Conservation (phyloP, 768 basidiomycete species). For the Leucosporidium creatinivorum region DNA sequence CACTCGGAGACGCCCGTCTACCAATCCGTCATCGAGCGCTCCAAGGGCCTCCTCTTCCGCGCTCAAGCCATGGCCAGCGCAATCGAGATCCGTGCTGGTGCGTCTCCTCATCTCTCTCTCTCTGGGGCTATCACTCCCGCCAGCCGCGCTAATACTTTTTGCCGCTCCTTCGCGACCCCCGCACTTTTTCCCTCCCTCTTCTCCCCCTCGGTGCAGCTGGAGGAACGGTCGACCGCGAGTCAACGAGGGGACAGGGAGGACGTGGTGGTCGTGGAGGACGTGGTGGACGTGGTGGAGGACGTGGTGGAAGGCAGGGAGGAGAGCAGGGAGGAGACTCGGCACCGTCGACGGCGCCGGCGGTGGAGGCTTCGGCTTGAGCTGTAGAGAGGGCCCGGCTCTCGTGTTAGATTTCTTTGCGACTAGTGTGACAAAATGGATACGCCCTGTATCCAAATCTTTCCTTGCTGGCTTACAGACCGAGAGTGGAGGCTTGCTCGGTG, state of each 20-base stretch:
- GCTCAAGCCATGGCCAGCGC: conserved; percentile 61
- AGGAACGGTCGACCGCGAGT: conserved; percentile 25
- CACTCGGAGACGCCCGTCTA: conserved; percentile 82
- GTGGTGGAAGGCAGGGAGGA: conserved; percentile 8
- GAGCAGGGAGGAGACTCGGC: background rate
- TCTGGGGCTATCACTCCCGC: no score
- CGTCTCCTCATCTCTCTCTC: background rate
- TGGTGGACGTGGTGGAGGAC: conserved; percentile 5
- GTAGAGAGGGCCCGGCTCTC: no score
- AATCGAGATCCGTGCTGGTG: conserved; percentile 32
- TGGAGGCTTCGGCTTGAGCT: conserved; percentile 1
- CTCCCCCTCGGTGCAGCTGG: conserved; percentile 5
- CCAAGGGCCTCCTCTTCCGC: conserved; percentile 79
- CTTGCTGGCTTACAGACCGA: no score
- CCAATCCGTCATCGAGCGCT: conserved; percentile 91
- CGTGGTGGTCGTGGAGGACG: conserved; percentile 14
- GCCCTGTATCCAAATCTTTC: no score
- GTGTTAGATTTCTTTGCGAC: no score
- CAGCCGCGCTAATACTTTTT: background rate
- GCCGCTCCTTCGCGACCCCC: no score
- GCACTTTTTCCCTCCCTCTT: background rate
- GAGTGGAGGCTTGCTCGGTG: background rate
- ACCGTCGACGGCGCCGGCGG: background rate
- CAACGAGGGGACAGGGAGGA: conserved; percentile 9
- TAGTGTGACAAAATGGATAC: no score